A percentile compares a stretch with the other conserved stretches of the same genome.
phyloP scores from a whole-genome alignment of 805 yeast genomes.

The Kodamaea nitidulidarum region DNA sequence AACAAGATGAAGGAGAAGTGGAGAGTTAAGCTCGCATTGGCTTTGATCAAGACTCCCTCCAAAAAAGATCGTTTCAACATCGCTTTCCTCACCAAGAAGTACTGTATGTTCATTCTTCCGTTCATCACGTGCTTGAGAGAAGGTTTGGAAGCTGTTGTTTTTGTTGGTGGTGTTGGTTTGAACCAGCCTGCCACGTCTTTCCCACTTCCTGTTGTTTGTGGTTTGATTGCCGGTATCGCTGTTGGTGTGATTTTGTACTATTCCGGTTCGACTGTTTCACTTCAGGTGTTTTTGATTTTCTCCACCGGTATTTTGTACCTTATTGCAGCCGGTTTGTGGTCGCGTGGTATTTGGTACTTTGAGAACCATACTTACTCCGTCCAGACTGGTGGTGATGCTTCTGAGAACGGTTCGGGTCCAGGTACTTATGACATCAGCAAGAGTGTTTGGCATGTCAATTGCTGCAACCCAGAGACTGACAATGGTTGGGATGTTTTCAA shows the following conservation, averaged over 20 bases:
- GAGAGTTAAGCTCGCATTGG: slow-evolving; percentile 26
- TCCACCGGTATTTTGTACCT: slow-evolving; percentile 25
- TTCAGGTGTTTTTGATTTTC: slow-evolving; percentile 22
- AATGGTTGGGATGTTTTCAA: slow-evolving; percentile 26
- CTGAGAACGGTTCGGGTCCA: slow-evolving; percentile 25
- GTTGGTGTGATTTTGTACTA: slow-evolving; percentile 21
- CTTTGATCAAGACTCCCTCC: slow-evolving; percentile 17
- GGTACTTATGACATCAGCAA: slow-evolving; percentile 23
- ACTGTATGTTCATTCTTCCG: slow-evolving; percentile 86
- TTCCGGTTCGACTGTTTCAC: slow-evolving; percentile 20
- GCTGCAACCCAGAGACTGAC: slow-evolving; percentile 24
- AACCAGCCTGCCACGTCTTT: slow-evolving; percentile 23
- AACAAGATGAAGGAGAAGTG: slow-evolving; percentile 29
- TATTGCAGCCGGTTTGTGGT: slow-evolving; percentile 24
- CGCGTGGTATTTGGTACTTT: slow-evolving; percentile 23
- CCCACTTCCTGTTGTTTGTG: slow-evolving; percentile 23
- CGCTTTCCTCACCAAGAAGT: slow-evolving; percentile 60
- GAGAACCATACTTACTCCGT: slow-evolving; percentile 14
- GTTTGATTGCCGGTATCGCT: slow-evolving; percentile 19
- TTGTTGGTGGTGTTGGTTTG: slow-evolving; percentile 93
- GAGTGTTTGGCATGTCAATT: slow-evolving; percentile 26
- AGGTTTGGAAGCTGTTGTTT: slow-evolving; percentile 94
- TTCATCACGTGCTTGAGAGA: slow-evolving; percentile 90
- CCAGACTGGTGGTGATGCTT: slow-evolving; percentile 23
- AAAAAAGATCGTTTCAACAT: slow-evolving; percentile 33